Evolutionary conservation across 179 eudicot species (phyloP).

Genomic region (Vitellaria paradoxa): DNA sequence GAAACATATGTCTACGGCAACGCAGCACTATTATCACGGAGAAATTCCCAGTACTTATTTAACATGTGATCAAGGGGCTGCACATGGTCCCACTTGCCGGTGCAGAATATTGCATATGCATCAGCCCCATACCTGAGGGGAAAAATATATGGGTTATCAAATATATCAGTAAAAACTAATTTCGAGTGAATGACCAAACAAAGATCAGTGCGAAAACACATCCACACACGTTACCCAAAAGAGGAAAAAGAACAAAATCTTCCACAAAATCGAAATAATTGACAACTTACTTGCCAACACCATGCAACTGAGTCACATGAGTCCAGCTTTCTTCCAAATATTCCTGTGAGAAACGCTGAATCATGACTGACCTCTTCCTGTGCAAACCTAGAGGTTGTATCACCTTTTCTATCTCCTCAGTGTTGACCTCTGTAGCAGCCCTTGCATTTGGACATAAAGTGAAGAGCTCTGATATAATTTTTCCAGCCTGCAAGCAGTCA

Average conservation of each 20-base stretch:
- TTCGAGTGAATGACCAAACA: neutral
- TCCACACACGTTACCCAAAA: neutral
- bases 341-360: conserved; percentile 60
- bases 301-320: conserved; percentile 71
- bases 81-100: conserved; percentile 75
- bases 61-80: conserved; percentile 75
- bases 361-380: conserved; percentile 51
- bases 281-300: conserved; percentile 74
- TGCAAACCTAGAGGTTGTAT: conserved; percentile 61
- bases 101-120: conserved; percentile 90
- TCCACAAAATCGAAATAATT: neutral
- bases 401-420: conserved; percentile 35
- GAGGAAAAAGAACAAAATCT: neutral
- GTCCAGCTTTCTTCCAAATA: conserved; percentile 67
- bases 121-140: conserved; percentile 80
- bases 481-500: conserved; percentile 41
- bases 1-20: no score
- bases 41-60: conserved; percentile 68
- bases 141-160: neutral
- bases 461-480: conserved; percentile 52
- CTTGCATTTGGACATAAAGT: conserved; percentile 69
- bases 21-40: conserved; percentile 11
- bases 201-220: neutral
- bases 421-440: conserved; percentile 43
- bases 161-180: neutral